Evolutionary conservation across 2,329 filamentous ascomycete species (phyloP).

Genomic region (Hysterium pulicare): DNA sequence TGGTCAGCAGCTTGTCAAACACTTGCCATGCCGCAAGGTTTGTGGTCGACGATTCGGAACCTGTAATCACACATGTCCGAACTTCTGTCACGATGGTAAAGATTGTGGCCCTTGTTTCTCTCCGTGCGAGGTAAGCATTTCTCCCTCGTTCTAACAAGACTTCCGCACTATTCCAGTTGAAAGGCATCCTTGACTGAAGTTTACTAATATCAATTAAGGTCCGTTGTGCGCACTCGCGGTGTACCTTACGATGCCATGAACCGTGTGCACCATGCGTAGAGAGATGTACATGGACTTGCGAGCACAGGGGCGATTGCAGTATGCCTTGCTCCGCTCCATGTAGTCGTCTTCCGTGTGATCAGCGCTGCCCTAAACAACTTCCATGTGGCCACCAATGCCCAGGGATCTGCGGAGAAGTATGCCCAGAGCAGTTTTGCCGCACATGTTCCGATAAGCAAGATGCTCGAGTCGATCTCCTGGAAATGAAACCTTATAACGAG

Average conservation of each 20-base stretch:
- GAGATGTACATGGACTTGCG: conserved; percentile 32
- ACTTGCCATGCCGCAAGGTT: conserved; percentile 16
- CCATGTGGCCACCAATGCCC: conserved; percentile 32
- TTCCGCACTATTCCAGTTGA: too few species aligned
- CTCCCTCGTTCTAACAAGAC: too few species aligned
- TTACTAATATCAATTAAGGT: too few species aligned
- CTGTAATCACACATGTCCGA: conserved; percentile 27
- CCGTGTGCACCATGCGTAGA: conserved; percentile 33
- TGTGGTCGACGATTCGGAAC: conserved; percentile 26
- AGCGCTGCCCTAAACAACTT: conserved; percentile 24
- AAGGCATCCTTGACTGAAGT: too few species aligned
- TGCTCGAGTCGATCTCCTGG: conserved; percentile 22
- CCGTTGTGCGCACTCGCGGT: conserved; percentile 25
- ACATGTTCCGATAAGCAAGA: conserved; percentile 18
- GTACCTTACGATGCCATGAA: conserved; percentile 25
- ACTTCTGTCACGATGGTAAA: conserved; percentile 22
- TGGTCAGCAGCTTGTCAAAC: conserved; percentile 5
- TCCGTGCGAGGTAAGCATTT: conserved; percentile 12
- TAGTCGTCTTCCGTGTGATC: conserved; percentile 26
- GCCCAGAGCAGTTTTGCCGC: conserved; percentile 21
- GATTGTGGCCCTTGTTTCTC: conserved; percentile 22
- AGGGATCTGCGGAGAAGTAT: conserved; percentile 27
- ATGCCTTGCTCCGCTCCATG: conserved; percentile 36
- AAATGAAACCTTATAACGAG: conserved; percentile 19
- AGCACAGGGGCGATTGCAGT: conserved; percentile 29